phyloP scores from a whole-genome alignment of 345 rosid species.

The Hevea brasiliensis region DNA sequence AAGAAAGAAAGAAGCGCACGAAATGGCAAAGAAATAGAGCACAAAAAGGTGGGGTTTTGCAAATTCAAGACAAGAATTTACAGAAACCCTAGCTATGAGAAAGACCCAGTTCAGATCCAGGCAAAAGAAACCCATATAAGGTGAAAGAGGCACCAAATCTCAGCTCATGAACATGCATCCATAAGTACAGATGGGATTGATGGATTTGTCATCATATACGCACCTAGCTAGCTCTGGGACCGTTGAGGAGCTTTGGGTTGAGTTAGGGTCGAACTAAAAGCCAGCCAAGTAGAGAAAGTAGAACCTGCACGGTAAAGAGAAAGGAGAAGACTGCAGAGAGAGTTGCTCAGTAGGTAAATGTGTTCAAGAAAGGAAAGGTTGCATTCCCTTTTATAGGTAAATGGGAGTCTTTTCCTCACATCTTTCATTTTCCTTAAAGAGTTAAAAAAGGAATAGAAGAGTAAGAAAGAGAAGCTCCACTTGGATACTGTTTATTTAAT shows the following conservation, averaged over 20 bases:
- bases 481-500: too few species aligned
- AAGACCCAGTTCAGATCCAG: constrained; percentile 36
- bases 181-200: too few species aligned
- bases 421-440: not conserved
- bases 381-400: constrained; percentile 39
- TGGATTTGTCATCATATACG: too few species aligned
- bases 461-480: too few species aligned
- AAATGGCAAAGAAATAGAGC: not conserved
- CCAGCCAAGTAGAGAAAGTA: constrained; percentile 14
- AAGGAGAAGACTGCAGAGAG: not conserved
- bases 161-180: constrained; percentile 22
- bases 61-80: not conserved
- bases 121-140: constrained; percentile 15
- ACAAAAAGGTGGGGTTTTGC: not conserved
- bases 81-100: constrained; percentile 36
- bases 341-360: not conserved
- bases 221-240: too few species aligned
- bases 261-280: constrained; percentile 18
- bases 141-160: constrained; percentile 9
- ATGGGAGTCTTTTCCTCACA: constrained; percentile 15
- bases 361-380: constrained; percentile 44
- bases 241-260: constrained; percentile 1
- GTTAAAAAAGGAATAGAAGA: too few species aligned
- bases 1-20: not conserved
- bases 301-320: not conserved